Base-by-base conservation (phyloP, 345 rosid genomes). In the Hibiscus trionum region DNA sequence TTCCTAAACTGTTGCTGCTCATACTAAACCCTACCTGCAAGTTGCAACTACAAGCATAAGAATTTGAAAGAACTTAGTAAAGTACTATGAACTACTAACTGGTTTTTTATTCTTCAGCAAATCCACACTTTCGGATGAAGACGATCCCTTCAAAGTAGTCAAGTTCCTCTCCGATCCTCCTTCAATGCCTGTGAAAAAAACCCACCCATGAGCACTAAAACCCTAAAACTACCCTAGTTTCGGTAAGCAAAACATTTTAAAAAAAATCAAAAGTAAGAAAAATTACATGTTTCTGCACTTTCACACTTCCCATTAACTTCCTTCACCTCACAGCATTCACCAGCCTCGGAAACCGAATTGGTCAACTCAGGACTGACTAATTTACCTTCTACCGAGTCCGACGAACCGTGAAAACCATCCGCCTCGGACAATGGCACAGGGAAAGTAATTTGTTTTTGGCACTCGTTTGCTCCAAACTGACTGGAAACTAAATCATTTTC, bases 341-440 rank as follows among this genome's bases (percentile, higher is more conserved):
- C 76, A 15, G 68, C 31, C 73, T 77, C 80, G 0, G 78, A 60
- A 77, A 72, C 75, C 27, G 70, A 29, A 73, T 72, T 37, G 70
- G 42, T 72, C 19, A 73, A 76, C 29, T 42, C 72, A 10, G 75
- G 70, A 16, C 49, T 37, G 44, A 37, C 33, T 31, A 69, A 46
- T 27, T 72, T 56, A 75, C 82, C 72, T 74, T 80, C 73, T 19
- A 70, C 78, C 50, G 76, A 77, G 67, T 81, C 85, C 50, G 59
- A 75, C 1, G 84, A 77, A 10, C 60, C 82, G 58, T 82, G 85
- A 58, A 73, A 77, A 70, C 80, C 73, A 75, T 90, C 86, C 0
- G 62, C 72, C 71, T 85, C 89, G 57, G 91, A 80, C 71, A 87
- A 82, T 15, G 91, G 87, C 70, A 87, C 91, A 16, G 96, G 93